Evolutionary conservation across 1,139 yeast species (phyloP).

Genomic region (Yamadazyma atmosphaerica): DNA sequence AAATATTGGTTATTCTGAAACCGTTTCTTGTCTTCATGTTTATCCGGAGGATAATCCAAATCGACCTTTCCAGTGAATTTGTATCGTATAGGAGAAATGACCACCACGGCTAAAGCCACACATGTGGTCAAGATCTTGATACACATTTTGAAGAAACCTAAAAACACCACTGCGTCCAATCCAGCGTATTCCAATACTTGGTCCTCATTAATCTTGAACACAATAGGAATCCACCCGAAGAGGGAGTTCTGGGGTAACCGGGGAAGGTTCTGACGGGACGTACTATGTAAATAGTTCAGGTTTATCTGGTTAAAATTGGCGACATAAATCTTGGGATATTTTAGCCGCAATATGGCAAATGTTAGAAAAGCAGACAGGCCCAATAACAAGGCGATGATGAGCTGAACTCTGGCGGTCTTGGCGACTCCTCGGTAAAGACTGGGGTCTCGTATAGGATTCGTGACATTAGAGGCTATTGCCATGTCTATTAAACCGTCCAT

Average conservation of each 20-base stretch:
- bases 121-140: slow-evolving; percentile 60
- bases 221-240: slow-evolving; percentile 77
- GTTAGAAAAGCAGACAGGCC: slow-evolving; percentile 65
- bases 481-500: too few species aligned
- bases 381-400: slow-evolving; percentile 57
- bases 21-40: slow-evolving; percentile 21
- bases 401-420: slow-evolving; percentile 51
- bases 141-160: slow-evolving; percentile 78
- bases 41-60: slow-evolving; percentile 48
- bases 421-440: slow-evolving; percentile 27
- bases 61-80: slow-evolving; percentile 70
- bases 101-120: slow-evolving; percentile 59
- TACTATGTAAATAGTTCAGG: slow-evolving; percentile 43
- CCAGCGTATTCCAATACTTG: slow-evolving; percentile 90
- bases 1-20: slow-evolving; percentile 21
- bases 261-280: slow-evolving; percentile 41
- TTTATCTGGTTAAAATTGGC: slow-evolving; percentile 47
- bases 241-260: slow-evolving; percentile 43
- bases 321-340: slow-evolving; percentile 74
- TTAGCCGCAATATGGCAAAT: slow-evolving; percentile 63
- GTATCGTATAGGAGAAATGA: slow-evolving; percentile 75
- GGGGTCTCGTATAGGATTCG: slow-evolving; percentile 17
- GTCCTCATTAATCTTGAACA: slow-evolving; percentile 65
- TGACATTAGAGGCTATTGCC: neutral
- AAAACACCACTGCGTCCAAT: slow-evolving; percentile 85